Conservation (phyloP, 1,139 yeast species). For the Arxiozyma bovina region DNA sequence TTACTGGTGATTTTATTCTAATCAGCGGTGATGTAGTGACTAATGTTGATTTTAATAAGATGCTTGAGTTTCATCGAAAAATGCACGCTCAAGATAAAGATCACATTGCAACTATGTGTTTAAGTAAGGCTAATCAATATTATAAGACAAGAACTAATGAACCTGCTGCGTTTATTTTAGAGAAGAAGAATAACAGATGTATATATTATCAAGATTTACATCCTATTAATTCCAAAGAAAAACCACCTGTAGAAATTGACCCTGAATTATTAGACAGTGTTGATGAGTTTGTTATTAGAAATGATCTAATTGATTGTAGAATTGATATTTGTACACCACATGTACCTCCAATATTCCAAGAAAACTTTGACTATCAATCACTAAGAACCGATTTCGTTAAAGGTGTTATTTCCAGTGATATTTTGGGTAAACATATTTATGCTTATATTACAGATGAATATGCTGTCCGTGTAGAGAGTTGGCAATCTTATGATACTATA, state of each 20-base stretch:
- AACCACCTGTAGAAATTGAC: slow-evolving; percentile 58
- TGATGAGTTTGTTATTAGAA: slow-evolving; percentile 70
- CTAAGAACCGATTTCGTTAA: slow-evolving; percentile 80
- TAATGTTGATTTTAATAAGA: slow-evolving; percentile 70
- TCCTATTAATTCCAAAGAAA: slow-evolving; percentile 44
- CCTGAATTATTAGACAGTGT: slow-evolving; percentile 75
- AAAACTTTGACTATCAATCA: slow-evolving; percentile 87
- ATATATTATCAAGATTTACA: slow-evolving; percentile 74
- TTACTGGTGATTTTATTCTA: slow-evolving; percentile 78
- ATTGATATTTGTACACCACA: slow-evolving; percentile 92
- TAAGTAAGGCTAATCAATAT: slow-evolving; percentile 74
- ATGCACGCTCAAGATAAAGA: slow-evolving; percentile 72
- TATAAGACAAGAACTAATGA: slow-evolving; percentile 78
- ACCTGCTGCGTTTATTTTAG: slow-evolving; percentile 78
- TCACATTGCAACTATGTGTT: slow-evolving; percentile 88
- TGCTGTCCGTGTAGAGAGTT: slow-evolving; percentile 89
- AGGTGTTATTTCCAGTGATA: slow-evolving; percentile 85
- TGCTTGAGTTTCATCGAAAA: slow-evolving; percentile 62
- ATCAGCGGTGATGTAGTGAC: slow-evolving; percentile 94
- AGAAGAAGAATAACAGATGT: slow-evolving; percentile 64
- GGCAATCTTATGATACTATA: slow-evolving; percentile 86
- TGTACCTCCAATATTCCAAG: slow-evolving; percentile 92
- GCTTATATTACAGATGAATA: slow-evolving; percentile 73
- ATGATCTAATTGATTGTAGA: slow-evolving; percentile 91
- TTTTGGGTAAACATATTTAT: slow-evolving; percentile 82